These are phyloP conservation scores for Pichia californica DNA, from an alignment of 805 yeast species.

Conservation along the genomic window DNA sequence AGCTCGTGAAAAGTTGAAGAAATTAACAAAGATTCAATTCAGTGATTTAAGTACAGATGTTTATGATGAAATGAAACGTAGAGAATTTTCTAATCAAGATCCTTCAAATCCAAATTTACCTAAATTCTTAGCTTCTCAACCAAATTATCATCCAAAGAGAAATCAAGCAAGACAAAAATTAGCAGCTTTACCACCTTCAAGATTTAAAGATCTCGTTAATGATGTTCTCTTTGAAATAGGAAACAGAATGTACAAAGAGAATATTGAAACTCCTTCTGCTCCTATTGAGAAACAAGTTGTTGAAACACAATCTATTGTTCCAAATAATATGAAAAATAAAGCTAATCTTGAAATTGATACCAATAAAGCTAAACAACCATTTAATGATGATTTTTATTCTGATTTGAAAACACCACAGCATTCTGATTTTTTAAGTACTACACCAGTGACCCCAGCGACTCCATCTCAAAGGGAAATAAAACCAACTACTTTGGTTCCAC, in stretches of 20 bases:
- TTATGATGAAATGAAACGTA: slow-evolving; percentile 81
- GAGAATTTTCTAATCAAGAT: slow-evolving; percentile 41
- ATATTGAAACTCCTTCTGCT: background rate
- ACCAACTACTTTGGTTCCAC: slow-evolving; percentile 70
- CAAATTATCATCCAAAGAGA: slow-evolving; percentile 82
- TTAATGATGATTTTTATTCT: background rate
- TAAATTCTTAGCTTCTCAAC: slow-evolving; percentile 54
- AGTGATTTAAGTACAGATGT: slow-evolving; percentile 90
- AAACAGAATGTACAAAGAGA: slow-evolving; percentile 31
- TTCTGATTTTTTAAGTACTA: background rate
- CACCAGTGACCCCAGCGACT: slow-evolving; percentile 13
- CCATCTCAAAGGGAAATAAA: slow-evolving; percentile 36
- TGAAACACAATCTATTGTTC: background rate
- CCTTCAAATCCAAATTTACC: slow-evolving; percentile 51
- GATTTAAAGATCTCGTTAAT: slow-evolving; percentile 85
- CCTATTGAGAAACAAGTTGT: too few relatives aligned
- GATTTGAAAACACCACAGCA: slow-evolving; percentile 15
- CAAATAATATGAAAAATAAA: background rate
- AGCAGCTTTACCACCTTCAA: slow-evolving; percentile 69
- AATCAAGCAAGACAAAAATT: slow-evolving; percentile 93
- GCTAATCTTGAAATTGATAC: slow-evolving; percentile 3
- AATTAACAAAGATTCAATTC: slow-evolving; percentile 77
- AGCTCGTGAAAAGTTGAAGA: slow-evolving; percentile 80
- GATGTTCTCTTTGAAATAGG: slow-evolving; percentile 86
- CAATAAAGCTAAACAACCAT: slow-evolving; percentile 3